A percentile compares a stretch with the other conserved stretches of the same genome.
Conservation (phyloP, 257 asterid genomes). For the Parsonsia alboflavescens region DNA sequence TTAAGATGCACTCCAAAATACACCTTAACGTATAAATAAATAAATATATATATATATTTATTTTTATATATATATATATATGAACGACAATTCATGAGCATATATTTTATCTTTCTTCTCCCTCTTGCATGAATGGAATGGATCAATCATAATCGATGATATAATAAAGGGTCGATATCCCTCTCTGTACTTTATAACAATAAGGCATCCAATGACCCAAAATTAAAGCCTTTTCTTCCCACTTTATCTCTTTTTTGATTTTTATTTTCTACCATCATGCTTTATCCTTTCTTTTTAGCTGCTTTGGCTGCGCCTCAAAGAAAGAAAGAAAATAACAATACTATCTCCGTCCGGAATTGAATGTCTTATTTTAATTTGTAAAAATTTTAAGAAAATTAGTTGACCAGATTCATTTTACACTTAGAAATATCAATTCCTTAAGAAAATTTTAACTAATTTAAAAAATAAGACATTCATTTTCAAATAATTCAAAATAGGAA, state of each 20-base stretch:
- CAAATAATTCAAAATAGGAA: no score
- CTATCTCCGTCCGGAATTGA: no score
- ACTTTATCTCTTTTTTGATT: slow-evolving; percentile 10
- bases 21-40: no score
- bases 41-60: no score
- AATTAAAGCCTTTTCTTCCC: background rate
- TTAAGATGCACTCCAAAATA: no score
- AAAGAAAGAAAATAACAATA: slow-evolving; percentile 2
- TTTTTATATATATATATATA: slow-evolving; percentile 3
- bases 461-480: no score
- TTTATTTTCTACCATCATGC: background rate
- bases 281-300: slow-evolving; percentile 10
- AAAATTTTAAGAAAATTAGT: no score
- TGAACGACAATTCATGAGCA: slow-evolving; percentile 4
- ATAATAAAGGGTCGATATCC: slow-evolving; percentile 21
- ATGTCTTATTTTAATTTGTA: no score
- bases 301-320: slow-evolving; percentile 12
- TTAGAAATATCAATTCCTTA: no score
- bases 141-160: slow-evolving; percentile 31
- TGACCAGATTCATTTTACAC: no score
- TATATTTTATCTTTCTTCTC: background rate
- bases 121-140: slow-evolving; percentile 7
- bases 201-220: slow-evolving; percentile 23
- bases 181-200: slow-evolving; percentile 10
- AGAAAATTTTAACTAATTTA: no score